phyloP scores from a whole-genome alignment of 148 eudicot species.

The Bassia scoparia region DNA sequence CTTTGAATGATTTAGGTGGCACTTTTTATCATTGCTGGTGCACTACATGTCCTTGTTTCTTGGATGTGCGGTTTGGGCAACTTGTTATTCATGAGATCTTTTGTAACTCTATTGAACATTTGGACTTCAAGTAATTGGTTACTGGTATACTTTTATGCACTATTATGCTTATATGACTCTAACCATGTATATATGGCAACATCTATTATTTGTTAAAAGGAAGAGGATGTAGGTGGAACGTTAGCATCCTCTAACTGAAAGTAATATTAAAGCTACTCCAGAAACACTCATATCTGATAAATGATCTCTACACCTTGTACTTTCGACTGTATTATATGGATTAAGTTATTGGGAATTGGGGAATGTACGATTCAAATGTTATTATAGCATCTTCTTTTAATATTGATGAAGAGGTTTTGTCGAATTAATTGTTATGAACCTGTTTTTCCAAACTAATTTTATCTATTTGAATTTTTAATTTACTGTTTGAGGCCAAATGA shows the following conservation, averaged over 20 bases:
- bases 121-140: neutral
- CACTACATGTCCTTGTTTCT: neutral
- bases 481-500: neutral
- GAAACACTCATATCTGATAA: neutral
- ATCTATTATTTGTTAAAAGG: neutral
- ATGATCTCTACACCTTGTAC: neutral
- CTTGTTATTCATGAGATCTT: neutral
- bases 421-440: neutral
- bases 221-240: neutral
- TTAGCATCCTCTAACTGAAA: neutral
- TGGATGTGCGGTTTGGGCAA: neutral
- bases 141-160: neutral
- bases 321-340: neutral
- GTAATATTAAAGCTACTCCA: neutral
- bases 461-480: neutral
- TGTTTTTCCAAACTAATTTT: neutral
- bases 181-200: neutral
- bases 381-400: neutral
- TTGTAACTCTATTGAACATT: neutral
- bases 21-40: neutral
- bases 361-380: neutral
- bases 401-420: slow-evolving; percentile 6
- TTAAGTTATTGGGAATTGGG: too few species aligned
- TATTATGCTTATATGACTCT: neutral
- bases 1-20: neutral